These are phyloP conservation scores for Teunomyces cretensis DNA, from an alignment of 805 yeast genomes.

Conservation along the genomic window DNA sequence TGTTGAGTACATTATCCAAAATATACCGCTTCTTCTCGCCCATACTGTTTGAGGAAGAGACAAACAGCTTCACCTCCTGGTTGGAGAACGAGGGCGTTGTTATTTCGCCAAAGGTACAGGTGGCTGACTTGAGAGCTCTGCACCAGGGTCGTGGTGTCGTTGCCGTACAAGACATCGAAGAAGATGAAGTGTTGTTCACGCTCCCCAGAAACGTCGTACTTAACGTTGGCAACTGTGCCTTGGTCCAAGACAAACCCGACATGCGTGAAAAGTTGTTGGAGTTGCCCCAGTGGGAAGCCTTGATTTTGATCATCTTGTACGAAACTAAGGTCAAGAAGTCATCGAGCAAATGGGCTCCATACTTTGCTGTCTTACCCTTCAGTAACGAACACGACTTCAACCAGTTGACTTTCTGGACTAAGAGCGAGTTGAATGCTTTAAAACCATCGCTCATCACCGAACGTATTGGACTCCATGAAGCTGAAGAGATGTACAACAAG, in stretches of 20 bases:
- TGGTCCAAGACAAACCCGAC: slow-evolving; percentile 33
- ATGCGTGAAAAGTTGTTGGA: slow-evolving; percentile 34
- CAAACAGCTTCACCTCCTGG: slow-evolving; percentile 22
- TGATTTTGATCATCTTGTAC: slow-evolving; percentile 66
- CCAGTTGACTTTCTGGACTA: slow-evolving; percentile 79
- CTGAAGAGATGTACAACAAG: slow-evolving; percentile 56
- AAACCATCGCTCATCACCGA: slow-evolving; percentile 69
- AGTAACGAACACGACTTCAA: slow-evolving; percentile 42
- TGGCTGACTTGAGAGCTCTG: slow-evolving; percentile 57
- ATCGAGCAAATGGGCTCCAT: slow-evolving; percentile 63
- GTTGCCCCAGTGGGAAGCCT: slow-evolving; percentile 73
- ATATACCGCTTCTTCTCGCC: slow-evolving; percentile 1
- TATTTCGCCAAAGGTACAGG: slow-evolving; percentile 55
- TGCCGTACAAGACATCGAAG: slow-evolving; percentile 58
- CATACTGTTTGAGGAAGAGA: not conserved
- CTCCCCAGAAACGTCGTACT: slow-evolving; percentile 62
- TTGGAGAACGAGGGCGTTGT: slow-evolving; percentile 32
- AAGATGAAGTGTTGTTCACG: slow-evolving; percentile 65
- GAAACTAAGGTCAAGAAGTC: slow-evolving; percentile 49
- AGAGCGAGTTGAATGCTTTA: slow-evolving; percentile 54
- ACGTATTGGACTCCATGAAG: slow-evolving; percentile 70
- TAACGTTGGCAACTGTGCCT: slow-evolving; percentile 56
- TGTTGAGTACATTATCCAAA: slow-evolving; percentile 2
- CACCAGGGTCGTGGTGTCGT: slow-evolving; percentile 78
- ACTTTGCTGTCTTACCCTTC: slow-evolving; percentile 70